Evolutionary conservation across 768 basidiomycete species (phyloP).

Genomic region (Mycena capillaripes): DNA sequence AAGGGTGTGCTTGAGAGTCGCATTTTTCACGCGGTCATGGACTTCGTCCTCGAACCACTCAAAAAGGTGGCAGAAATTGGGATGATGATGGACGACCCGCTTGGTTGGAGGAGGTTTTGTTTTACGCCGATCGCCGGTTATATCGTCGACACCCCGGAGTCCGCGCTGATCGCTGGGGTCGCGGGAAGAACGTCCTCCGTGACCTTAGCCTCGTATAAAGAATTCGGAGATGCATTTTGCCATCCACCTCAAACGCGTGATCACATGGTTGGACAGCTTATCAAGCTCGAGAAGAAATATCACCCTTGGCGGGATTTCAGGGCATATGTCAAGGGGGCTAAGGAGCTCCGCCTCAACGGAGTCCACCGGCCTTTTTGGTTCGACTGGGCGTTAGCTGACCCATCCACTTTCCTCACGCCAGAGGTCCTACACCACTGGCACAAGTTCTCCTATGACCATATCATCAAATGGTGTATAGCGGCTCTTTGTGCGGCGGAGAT

Average conservation of each 20-base stretch:
- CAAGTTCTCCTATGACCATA: not conserved
- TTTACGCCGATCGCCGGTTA: conserved; percentile 33
- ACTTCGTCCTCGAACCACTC: conserved; percentile 33
- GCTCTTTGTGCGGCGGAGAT: not conserved
- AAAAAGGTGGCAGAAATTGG: conserved; percentile 36
- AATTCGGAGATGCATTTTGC: conserved; percentile 36
- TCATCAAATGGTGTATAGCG: not conserved
- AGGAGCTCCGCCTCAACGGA: not conserved
- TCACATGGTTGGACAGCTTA: conserved; percentile 21
- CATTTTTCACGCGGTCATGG: conserved; percentile 7
- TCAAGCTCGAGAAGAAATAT: not conserved
- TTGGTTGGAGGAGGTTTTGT: conserved; percentile 31
- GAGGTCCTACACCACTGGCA: not conserved
- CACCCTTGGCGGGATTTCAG: not conserved
- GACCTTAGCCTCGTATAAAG: conserved; percentile 29
- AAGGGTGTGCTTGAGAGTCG: not conserved
- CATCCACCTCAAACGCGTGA: conserved; percentile 33
- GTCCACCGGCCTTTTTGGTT: not conserved
- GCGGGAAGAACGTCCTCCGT: conserved; percentile 36
- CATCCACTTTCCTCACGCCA: not conserved
- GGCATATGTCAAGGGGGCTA: not conserved
- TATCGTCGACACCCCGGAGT: not conserved
- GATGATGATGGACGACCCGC: conserved; percentile 38
- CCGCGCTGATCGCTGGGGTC: not conserved
- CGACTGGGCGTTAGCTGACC: not conserved